A percentile compares a stretch with the other conserved stretches of the same genome.
Evolutionary conservation across 2,329 filamentous ascomycete species (phyloP).

Genomic region (Coleophoma cylindrospora): DNA sequence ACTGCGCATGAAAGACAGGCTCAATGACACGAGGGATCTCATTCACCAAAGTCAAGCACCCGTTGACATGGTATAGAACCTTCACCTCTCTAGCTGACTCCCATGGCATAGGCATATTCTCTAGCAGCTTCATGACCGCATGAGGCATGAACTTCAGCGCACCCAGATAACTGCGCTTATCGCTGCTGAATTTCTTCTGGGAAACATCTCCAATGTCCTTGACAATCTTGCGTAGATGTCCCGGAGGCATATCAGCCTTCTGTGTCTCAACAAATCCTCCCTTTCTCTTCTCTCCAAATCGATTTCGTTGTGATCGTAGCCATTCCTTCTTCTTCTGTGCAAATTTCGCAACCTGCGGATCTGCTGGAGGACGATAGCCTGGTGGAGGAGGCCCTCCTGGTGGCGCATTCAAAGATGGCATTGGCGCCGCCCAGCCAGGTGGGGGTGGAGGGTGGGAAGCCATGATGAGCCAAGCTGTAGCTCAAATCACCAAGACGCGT

Average conservation of each 20-base stretch:
- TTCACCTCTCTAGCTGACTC: conserved; percentile 95
- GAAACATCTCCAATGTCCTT: conserved; percentile 98
- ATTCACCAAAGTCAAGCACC: conserved; percentile 93
- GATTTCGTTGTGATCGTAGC: conserved; percentile 83
- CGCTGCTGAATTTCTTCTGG: conserved; percentile 98
- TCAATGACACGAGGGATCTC: conserved; percentile 96
- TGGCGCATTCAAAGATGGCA: conserved; percentile 40
- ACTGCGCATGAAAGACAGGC: conserved; percentile 95
- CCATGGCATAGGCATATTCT: conserved; percentile 99
- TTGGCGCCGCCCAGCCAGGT: conserved; percentile 55
- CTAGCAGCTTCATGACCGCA: conserved; percentile 90
- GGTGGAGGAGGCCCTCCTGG: conserved; percentile 68
- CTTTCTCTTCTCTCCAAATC: conserved; percentile 96
- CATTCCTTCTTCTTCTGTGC: conserved; percentile 99
- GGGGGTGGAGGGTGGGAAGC: conserved; percentile 63
- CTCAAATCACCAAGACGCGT: conserved; percentile 14
- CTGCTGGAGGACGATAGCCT: conserved; percentile 73
- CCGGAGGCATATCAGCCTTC: conserved; percentile 97
- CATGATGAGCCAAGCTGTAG: conserved; percentile 36
- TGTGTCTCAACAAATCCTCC: conserved; percentile 96
- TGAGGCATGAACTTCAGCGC: conserved; percentile 99
- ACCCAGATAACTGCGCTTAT: conserved; percentile 96
- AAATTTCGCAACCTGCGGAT: conserved; percentile 88
- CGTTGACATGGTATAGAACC: conserved; percentile 97
- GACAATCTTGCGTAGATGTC: conserved; percentile 97